A percentile compares a stretch with the other conserved stretches of the same genome.
Evolutionary conservation across 257 asterid species (phyloP).

Genomic region (Mitragyna speciosa): DNA sequence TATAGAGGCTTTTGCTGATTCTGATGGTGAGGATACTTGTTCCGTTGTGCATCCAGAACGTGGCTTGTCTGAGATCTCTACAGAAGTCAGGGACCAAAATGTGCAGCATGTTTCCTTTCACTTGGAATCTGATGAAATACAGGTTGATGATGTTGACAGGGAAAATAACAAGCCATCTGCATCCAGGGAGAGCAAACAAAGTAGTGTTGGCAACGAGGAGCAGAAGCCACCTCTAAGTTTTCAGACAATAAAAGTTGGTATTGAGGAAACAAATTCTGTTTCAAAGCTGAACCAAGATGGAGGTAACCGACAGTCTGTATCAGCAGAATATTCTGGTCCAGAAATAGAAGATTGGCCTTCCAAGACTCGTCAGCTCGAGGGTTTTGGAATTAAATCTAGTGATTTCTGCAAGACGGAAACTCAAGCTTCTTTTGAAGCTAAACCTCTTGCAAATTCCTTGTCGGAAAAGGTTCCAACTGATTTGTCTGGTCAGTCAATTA

Average conservation of each 20-base stretch:
- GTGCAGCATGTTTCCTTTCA: slow-evolving; percentile 24
- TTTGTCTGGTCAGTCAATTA: slow-evolving; percentile 37
- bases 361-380: slow-evolving; percentile 20
- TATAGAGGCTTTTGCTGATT: slow-evolving; percentile 33
- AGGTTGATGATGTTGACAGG: slow-evolving; percentile 28
- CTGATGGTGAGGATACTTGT: slow-evolving; percentile 45
- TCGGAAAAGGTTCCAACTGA: slow-evolving; percentile 36
- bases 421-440: slow-evolving; percentile 40
- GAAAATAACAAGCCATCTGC: slow-evolving; percentile 30
- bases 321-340: slow-evolving; percentile 14
- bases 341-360: slow-evolving; percentile 23
- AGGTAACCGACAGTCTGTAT: slow-evolving; percentile 17
- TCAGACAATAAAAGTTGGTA: slow-evolving; percentile 32
- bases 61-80: slow-evolving; percentile 30
- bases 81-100: slow-evolving; percentile 29
- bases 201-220: slow-evolving; percentile 31
- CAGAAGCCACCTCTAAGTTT: slow-evolving; percentile 30
- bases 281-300: slow-evolving; percentile 26
- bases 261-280: slow-evolving; percentile 27
- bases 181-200: slow-evolving; percentile 23
- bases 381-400: slow-evolving; percentile 16
- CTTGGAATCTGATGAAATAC: slow-evolving; percentile 30
- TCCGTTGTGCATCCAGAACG: slow-evolving; percentile 27
- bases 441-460: slow-evolving; percentile 32
- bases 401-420: slow-evolving; percentile 23